These are phyloP conservation scores for Vitrella brassicaformis DNA, from an alignment of 73 alveolate species.

Conservation along the genomic window DNA sequence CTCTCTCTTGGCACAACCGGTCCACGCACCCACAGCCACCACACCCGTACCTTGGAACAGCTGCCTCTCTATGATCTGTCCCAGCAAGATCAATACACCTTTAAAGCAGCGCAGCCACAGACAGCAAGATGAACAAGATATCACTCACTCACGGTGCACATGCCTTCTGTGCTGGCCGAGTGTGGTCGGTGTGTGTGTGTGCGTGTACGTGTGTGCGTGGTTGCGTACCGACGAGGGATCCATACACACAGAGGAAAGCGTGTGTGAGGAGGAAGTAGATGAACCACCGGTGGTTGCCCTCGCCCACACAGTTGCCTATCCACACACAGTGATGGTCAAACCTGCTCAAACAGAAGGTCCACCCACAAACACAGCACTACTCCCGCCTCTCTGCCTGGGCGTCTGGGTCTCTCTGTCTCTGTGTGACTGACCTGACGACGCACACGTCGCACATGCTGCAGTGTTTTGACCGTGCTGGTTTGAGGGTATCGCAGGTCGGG, in stretches of 20 bases:
- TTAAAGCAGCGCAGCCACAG: too few species aligned
- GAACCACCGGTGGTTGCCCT: conserved; percentile 44
- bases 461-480: background rate
- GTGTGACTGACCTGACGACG: background rate
- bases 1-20: too few species aligned
- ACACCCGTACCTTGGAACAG: too few species aligned
- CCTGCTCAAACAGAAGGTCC: background rate
- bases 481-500: background rate
- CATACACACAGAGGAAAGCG: background rate
- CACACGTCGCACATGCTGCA: background rate
- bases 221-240: background rate
- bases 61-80: too few species aligned
- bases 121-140: too few species aligned
- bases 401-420: background rate
- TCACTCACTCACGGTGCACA: too few species aligned
- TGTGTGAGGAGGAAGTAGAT: conserved; percentile 23
- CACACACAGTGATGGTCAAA: conserved; percentile 49
- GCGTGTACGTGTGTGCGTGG: background rate
- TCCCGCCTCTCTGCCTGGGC: background rate
- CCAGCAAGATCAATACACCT: too few species aligned
- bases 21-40: too few species aligned
- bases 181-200: background rate
- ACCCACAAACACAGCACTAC: background rate
- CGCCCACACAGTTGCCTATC: conserved; percentile 45
- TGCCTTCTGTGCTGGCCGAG: background rate